Base-by-base conservation (phyloP, 2,329 filamentous ascomycete species). In the Paecilomyces formosus region DNA sequence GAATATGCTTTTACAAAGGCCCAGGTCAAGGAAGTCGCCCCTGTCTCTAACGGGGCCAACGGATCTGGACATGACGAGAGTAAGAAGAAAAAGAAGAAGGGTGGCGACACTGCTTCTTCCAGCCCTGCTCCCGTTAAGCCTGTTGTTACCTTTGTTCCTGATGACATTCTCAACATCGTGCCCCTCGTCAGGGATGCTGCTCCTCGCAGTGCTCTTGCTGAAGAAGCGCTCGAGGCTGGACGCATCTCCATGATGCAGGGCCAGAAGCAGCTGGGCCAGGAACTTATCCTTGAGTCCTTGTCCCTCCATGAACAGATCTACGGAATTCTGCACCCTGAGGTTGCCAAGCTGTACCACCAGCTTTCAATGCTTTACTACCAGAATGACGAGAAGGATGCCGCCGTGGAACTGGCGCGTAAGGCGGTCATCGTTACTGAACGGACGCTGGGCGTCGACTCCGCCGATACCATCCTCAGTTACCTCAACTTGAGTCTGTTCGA, bases 241-340 rank as follows among this genome's bases (percentile, higher is more conserved):
- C 90, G 92, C 56, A 93, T 99, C 70, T 97, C 93, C n/a, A 87
- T 99, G 61, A 85, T 94, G 67, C 93, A 97, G 72, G 88, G 90
- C 72, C 92, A 99, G 79, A 93, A 90, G 78, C 94, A 97, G 76
- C 85, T 99, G 53, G 94, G 94, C 49, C 92, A 97, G 75, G 94
- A 99, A 75, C 83, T 99, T 58, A 84, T 99, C 30, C 80, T 97
- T n/a, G 94, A 99, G 76, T 97, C 92, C 39, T 79, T 99, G 61
- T 96, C 94, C 53, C 81, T 99, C 51, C 93, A 99, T 70, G 94
- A 99, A 80, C 94, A 99, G 75, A 97, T 99, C 65, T 99, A 99
- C 69, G 94, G 94, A 61, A 95, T 97, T 58, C 82, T 99, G 26
- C 94, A 99, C 72, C 92, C 94, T 1, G 94, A 99, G 76, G 93